Evolutionary conservation across 805 yeast species (phyloP), one percentile per base, ranked within the genome.

Genomic region (Wickerhamomyces bovis): DNA sequence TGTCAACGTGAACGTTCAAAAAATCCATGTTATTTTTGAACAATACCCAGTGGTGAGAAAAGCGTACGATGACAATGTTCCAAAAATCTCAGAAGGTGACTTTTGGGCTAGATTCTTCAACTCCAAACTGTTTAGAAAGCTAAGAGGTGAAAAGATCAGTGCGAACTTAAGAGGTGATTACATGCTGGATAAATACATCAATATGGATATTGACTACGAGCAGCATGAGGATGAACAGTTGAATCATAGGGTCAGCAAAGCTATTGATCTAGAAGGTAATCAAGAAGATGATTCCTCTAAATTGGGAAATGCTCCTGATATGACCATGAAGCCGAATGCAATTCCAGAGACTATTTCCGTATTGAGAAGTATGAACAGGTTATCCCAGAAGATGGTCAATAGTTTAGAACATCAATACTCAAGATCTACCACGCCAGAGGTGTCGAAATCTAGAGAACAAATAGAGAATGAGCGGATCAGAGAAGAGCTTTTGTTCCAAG

Each of bases 101-200:
- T 94, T 94, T 57, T 94, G 99, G 99, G 88, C 96, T 11, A 71
- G 97, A 51, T 94, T 94, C 59, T 94, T 94, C 72, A 83, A 88
- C 57, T 89, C 97, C 0, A 85, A 89, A 57, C 69, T 94, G 50
- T 94, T 90, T 60, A 74, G 97, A 54, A 79, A 89, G 57, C 70
- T 94, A 30, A 76, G 96, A 62, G 99, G 99, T 48, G 98, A 94
- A 60, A 82, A 81, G 53, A 77, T 89, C 44, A 80, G 82, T 57
- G 66, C 77, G 3, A 83, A 79, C 60, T 88, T 87, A 52, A 75
- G 95, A 52, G 89, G 94, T 44, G 98, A 94, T 64, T 76, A 82
- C 5, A 75, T 89, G 7, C 71, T 94, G 49, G 99, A 94, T 65
- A 83, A 85, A 57, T 94, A 92, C 61, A 69, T 94, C 44, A 80